These are phyloP conservation scores for Globisporangium yorkense DNA, from an alignment of 352 stramenopile species.

Conservation along the genomic window DNA sequence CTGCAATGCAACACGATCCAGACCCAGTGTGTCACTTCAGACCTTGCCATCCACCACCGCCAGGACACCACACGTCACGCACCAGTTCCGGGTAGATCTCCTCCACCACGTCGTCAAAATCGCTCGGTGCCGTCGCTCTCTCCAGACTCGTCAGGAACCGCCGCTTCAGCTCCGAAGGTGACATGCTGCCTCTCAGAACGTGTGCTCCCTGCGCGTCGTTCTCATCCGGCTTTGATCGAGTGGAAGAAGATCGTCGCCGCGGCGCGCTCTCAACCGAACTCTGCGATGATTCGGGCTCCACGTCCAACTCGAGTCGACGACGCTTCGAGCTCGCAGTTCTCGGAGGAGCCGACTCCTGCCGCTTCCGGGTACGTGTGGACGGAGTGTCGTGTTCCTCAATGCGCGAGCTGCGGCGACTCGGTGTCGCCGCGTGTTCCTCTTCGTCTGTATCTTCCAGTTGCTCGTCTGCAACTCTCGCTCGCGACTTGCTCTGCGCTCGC, in stretches of 20 bases:
- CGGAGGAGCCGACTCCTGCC: background rate
- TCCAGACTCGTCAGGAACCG: slow-evolving; percentile 13
- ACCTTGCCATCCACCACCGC: background rate
- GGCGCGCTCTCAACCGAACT: background rate
- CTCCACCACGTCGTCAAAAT: slow-evolving; percentile 37
- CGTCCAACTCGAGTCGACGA: slow-evolving; percentile 9
- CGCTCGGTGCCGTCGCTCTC: slow-evolving; percentile 6
- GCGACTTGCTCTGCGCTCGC: background rate
- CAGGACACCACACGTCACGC: background rate
- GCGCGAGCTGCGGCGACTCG: slow-evolving; percentile 8
- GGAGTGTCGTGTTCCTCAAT: background rate
- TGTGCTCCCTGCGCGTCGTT: background rate
- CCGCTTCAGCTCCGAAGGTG: slow-evolving; percentile 4
- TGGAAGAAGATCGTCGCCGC: background rate
- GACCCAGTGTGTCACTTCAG: background rate
- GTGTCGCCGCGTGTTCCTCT: slow-evolving; percentile 9
- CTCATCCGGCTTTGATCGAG: slow-evolving; percentile 1
- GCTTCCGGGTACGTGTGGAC: slow-evolving; percentile 6
- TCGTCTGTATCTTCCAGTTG: slow-evolving; percentile 4
- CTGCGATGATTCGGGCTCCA: slow-evolving; percentile 10
- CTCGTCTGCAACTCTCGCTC: background rate
- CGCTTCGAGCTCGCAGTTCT: slow-evolving; percentile 10
- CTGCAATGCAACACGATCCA: background rate
- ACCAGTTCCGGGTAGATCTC: slow-evolving; percentile 37
- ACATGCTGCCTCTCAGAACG: slow-evolving; percentile 4